phyloP scores from a whole-genome alignment of 164 flowering plant species.

The Vitis cinerea region DNA sequence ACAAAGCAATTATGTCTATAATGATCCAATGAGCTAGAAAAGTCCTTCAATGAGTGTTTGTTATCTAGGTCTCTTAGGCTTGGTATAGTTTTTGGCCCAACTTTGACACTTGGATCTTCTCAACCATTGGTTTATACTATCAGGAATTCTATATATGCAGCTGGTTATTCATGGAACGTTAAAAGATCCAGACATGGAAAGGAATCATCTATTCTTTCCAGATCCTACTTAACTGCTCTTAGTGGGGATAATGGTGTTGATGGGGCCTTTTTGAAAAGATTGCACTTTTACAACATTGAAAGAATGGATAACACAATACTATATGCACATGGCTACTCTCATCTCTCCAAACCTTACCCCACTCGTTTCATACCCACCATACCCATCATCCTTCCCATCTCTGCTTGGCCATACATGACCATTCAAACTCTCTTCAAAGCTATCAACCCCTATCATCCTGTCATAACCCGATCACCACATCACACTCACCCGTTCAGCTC shows the following conservation, averaged over 20 bases:
- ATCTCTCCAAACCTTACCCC: slow-evolving; percentile 30
- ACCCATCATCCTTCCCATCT: no score
- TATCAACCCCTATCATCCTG: no score
- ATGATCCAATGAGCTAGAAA: slow-evolving; percentile 88
- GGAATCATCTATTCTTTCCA: slow-evolving; percentile 67
- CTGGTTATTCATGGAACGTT: slow-evolving; percentile 72
- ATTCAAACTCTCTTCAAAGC: no score
- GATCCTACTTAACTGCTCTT: slow-evolving; percentile 71
- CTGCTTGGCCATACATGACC: no score
- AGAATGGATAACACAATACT: slow-evolving; percentile 72
- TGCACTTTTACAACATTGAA: slow-evolving; percentile 87
- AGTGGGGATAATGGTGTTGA: slow-evolving; percentile 46
- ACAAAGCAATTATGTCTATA: slow-evolving; percentile 67
- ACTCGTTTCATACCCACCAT: no score
- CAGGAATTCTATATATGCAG: slow-evolving; percentile 58
- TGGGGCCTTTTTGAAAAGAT: slow-evolving; percentile 74
- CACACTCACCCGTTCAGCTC: no score
- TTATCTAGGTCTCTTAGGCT: slow-evolving; percentile 77
- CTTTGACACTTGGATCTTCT: slow-evolving; percentile 37
- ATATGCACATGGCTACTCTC: slow-evolving; percentile 51
- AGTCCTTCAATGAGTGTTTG: slow-evolving; percentile 54
- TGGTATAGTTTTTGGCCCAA: slow-evolving; percentile 65
- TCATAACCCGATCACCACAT: no score
- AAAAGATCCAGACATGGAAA: slow-evolving; percentile 75
- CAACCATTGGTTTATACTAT: slow-evolving; percentile 50